A percentile compares a stretch with the other conserved stretches of the same genome.
Conservation (phyloP, 192 early-diverging fungal genomes). For the Lunasporangiospora selenospora region DNA sequence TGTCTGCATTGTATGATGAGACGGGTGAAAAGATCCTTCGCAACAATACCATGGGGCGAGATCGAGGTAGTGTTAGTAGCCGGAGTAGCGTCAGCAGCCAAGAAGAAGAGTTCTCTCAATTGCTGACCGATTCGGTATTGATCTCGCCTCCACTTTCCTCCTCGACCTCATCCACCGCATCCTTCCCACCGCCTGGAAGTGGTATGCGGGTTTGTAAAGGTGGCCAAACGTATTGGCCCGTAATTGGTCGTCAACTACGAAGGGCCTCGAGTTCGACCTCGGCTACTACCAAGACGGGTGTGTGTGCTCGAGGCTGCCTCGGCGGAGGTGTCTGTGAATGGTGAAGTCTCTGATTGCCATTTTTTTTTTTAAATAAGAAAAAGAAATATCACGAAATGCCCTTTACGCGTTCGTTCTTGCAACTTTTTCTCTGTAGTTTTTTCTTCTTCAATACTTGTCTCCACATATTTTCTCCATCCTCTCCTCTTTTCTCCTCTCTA, state of each 20-base stretch:
- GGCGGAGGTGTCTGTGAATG: constrained; percentile 35
- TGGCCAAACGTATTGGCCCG: constrained; percentile 43
- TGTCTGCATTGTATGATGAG: no score
- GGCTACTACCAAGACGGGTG: constrained; percentile 5
- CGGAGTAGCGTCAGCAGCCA: not conserved
- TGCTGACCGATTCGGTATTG: not conserved
- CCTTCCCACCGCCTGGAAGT: no score
- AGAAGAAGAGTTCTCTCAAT: not conserved
- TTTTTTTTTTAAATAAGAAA: no score
- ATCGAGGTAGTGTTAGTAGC: no score
- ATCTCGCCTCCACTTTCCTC: constrained; percentile 1
- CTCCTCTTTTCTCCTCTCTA: not conserved
- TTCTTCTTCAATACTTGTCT: not conserved
- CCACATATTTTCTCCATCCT: not conserved
- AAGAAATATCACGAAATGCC: no score
- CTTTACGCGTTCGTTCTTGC: no score
- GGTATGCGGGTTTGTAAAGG: constrained; percentile 40
- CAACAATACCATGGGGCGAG: no score
- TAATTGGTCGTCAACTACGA: constrained; percentile 13
- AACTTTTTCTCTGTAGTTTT: not conserved
- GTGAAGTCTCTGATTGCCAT: constrained; percentile 15
- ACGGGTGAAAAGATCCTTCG: no score
- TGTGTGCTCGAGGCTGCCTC: constrained; percentile 34
- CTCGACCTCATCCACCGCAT: constrained; percentile 1
- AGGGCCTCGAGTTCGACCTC: no score